phyloP scores from a whole-genome alignment of 139 green algal genomes.

The Tetradesmus obliquus region DNA sequence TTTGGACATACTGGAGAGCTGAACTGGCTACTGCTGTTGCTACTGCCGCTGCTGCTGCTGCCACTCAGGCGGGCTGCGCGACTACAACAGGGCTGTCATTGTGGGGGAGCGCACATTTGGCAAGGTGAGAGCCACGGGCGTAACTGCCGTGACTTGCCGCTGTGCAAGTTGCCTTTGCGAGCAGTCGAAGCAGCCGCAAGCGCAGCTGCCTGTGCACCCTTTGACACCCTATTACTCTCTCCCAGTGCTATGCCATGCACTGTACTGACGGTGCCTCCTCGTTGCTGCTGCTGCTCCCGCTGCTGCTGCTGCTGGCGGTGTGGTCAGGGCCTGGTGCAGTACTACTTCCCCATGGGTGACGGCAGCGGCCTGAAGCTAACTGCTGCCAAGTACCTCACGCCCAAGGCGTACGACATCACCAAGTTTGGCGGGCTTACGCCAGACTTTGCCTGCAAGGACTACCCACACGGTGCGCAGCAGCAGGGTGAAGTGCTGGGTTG shows the following conservation, averaged over 20 bases:
- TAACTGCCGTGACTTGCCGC: no score
- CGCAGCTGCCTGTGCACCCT: no score
- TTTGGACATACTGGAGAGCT: neutral
- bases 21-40: neutral
- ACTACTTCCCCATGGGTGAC: constrained; percentile 74
- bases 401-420: constrained; percentile 52
- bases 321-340: constrained; percentile 73
- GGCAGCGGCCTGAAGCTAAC: constrained; percentile 77
- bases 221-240: no score
- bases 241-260: no score
- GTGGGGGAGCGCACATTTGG: constrained; percentile 69
- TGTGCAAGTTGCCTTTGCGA: no score
- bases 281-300: no score
- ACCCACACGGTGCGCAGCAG: constrained; percentile 44
- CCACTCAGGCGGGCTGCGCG: constrained; percentile 60
- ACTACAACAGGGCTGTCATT: constrained; percentile 58
- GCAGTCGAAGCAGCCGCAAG: no score
- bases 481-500: neutral
- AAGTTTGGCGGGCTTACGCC: constrained; percentile 50
- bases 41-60: neutral
- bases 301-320: no score
- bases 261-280: no score
- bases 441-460: constrained; percentile 59
- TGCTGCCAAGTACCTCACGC: constrained; percentile 76
- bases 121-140: neutral